Percentiles rank a stretch among this genome's conserved stretches.
phyloP scores from a whole-genome alignment of 768 basidiomycete genomes.

The Rhizopogon salebrosus region DNA sequence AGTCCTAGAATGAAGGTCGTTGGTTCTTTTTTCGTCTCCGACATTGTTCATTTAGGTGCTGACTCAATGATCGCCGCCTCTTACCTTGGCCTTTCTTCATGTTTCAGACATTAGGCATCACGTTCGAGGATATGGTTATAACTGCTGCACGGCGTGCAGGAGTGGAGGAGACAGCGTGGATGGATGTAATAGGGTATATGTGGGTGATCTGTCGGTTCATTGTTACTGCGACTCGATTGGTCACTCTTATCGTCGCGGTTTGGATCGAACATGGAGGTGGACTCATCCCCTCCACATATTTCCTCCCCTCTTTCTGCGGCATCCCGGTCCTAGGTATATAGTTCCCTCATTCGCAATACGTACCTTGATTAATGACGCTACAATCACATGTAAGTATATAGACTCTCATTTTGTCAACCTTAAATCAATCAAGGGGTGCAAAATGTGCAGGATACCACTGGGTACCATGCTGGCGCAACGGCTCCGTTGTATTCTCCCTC shows the following conservation, averaged over 20 bases:
- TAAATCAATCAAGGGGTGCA: no score
- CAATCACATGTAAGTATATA: no score
- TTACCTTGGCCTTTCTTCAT: constrained; percentile 19
- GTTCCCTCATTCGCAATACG: not conserved
- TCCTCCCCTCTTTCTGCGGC: not conserved
- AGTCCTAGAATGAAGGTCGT: no score
- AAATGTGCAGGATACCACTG: no score
- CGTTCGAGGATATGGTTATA: constrained; percentile 28
- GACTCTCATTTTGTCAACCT: no score
- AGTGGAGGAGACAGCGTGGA: constrained; percentile 4
- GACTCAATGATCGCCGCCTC: constrained; percentile 17
- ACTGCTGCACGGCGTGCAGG: constrained; percentile 11
- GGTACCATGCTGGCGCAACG: no score
- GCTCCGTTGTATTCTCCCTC: no score
- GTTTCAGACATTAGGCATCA: constrained; percentile 30
- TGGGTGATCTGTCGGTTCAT: constrained; percentile 27
- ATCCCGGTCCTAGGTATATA: not conserved
- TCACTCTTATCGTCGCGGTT: not conserved
- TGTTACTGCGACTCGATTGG: not conserved
- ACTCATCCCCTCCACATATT: not conserved
- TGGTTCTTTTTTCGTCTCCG: constrained; percentile 33
- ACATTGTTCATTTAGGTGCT: constrained; percentile 30
- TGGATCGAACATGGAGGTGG: not conserved
- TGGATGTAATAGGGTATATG: constrained; percentile 16
- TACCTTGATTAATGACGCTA: no score